These are phyloP conservation scores for Meira miltonrushii DNA, from an alignment of 1,284 basidiomycete genomes.

Conservation along the genomic window DNA sequence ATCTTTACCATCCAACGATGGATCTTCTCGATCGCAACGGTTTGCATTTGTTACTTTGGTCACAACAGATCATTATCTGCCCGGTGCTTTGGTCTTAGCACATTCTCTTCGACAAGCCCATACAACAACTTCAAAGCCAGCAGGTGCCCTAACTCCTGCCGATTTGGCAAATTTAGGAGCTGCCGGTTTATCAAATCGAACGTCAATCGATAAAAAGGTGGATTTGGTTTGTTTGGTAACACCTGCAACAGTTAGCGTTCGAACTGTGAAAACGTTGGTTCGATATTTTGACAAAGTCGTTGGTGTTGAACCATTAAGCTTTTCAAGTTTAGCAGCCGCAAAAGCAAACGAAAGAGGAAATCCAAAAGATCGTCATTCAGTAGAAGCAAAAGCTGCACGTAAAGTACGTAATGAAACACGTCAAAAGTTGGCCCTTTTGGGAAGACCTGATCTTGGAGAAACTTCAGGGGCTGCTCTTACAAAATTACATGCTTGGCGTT, in stretches of 20 bases:
- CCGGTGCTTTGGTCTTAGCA: constrained; percentile 79
- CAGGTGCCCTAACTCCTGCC: constrained; percentile 1
- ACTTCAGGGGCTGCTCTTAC: constrained; percentile 64
- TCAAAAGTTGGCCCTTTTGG: constrained; percentile 70
- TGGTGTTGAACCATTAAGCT: constrained; percentile 64
- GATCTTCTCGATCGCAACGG: constrained; percentile 53
- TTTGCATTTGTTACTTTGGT: constrained; percentile 66
- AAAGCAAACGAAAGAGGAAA: background rate
- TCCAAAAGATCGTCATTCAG: background rate
- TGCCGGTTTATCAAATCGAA: background rate
- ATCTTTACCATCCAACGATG: too few species aligned
- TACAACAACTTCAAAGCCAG: constrained; percentile 11
- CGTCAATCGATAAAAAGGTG: background rate
- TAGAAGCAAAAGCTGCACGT: constrained; percentile 4
- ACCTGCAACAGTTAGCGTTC: constrained; percentile 83
- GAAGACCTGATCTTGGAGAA: constrained; percentile 86
- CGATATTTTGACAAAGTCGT: constrained; percentile 74
- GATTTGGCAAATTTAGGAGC: constrained; percentile 12
- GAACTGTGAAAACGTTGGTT: constrained; percentile 68
- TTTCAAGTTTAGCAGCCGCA: constrained; percentile 19
- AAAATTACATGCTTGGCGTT: constrained; percentile 88
- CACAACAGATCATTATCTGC: constrained; percentile 83
- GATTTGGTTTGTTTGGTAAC: constrained; percentile 78
- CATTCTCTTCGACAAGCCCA: constrained; percentile 61
- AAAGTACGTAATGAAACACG: constrained; percentile 53